A percentile compares a stretch with the other conserved stretches of the same genome.
phyloP scores from a whole-genome alignment of 495 filamentous ascomycete genomes.

The Amorphotheca resinae region DNA sequence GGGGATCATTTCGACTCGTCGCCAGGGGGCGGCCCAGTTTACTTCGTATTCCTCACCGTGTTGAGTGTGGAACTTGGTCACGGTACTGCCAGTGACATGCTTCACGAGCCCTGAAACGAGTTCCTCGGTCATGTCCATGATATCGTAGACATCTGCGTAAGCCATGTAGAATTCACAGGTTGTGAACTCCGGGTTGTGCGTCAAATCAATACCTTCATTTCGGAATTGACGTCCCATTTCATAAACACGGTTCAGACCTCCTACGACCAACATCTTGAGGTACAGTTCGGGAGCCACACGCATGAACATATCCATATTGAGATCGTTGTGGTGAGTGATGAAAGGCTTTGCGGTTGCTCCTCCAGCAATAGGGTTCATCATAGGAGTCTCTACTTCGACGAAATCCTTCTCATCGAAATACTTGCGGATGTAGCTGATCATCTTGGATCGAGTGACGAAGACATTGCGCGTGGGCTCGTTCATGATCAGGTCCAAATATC shows the following conservation, averaged over 20 bases:
- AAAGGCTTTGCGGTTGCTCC: constrained; percentile 96
- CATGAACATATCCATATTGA: constrained; percentile 87
- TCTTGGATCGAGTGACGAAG: constrained; percentile 71
- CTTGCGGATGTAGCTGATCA: constrained; percentile 70
- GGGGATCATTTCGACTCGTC: constrained; percentile 91
- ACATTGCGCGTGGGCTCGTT: constrained; percentile 73
- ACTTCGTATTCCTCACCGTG: constrained; percentile 73
- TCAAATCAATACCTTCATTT: constrained; percentile 92
- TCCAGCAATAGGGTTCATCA: constrained; percentile 93
- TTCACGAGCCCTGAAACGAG: constrained; percentile 88
- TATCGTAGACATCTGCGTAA: constrained; percentile 83
- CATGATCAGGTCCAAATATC: constrained; percentile 93
- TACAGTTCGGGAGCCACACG: constrained; percentile 90
- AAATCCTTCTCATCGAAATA: constrained; percentile 83
- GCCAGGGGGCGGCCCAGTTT: constrained; percentile 95
- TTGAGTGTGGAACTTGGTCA: constrained; percentile 71
- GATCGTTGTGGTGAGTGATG: constrained; percentile 86
- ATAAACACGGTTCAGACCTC: constrained; percentile 84
- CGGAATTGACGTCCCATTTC: constrained; percentile 87
- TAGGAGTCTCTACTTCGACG: constrained; percentile 91
- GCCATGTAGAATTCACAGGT: constrained; percentile 96
- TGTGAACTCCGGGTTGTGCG: constrained; percentile 98
- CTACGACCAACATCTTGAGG: constrained; percentile 91
- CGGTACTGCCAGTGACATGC: constrained; percentile 70
- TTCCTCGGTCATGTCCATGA: constrained; percentile 91